Conservation (phyloP, 768 basidiomycete genomes). For the Phlegmacium glaucopus region DNA sequence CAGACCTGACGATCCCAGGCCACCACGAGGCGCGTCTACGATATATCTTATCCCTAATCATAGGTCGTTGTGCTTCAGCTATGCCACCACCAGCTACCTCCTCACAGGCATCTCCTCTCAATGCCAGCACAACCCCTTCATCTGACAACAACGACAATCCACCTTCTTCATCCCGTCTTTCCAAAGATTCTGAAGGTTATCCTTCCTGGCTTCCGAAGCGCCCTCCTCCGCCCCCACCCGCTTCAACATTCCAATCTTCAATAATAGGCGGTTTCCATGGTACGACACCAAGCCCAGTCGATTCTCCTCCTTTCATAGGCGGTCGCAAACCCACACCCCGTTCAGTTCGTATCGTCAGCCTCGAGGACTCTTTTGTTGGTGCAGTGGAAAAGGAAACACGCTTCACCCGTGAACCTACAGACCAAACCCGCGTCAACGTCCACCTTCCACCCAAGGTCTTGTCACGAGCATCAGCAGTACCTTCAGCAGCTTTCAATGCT, state of each 20-base stretch:
- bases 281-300: slow-evolving; percentile 25
- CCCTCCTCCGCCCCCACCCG: slow-evolving; percentile 73
- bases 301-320: slow-evolving; percentile 34
- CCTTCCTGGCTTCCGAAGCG: slow-evolving; percentile 83
- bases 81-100: slow-evolving; percentile 11
- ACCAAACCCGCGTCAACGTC: slow-evolving; percentile 42
- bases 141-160: slow-evolving; percentile 9
- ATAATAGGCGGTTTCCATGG: slow-evolving; percentile 29
- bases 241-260: slow-evolving; percentile 63
- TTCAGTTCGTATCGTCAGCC: slow-evolving; percentile 76
- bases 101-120: slow-evolving; percentile 6
- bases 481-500: slow-evolving; percentile 14
- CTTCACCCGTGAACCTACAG: slow-evolving; percentile 42
- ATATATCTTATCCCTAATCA: background rate
- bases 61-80: slow-evolving; percentile 8
- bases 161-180: slow-evolving; percentile 11
- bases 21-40: slow-evolving; percentile 16
- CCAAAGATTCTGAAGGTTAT: slow-evolving; percentile 58
- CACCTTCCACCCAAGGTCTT: slow-evolving; percentile 21
- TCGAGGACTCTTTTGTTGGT: slow-evolving; percentile 44
- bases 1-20: slow-evolving; percentile 13
- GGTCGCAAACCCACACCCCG: slow-evolving; percentile 81
- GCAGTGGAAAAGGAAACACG: slow-evolving; percentile 30
- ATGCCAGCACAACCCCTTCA: slow-evolving; percentile 8
- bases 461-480: slow-evolving; percentile 13